phyloP scores from a whole-genome alignment of 164 flowering plant species.

The Annona squamosa region DNA sequence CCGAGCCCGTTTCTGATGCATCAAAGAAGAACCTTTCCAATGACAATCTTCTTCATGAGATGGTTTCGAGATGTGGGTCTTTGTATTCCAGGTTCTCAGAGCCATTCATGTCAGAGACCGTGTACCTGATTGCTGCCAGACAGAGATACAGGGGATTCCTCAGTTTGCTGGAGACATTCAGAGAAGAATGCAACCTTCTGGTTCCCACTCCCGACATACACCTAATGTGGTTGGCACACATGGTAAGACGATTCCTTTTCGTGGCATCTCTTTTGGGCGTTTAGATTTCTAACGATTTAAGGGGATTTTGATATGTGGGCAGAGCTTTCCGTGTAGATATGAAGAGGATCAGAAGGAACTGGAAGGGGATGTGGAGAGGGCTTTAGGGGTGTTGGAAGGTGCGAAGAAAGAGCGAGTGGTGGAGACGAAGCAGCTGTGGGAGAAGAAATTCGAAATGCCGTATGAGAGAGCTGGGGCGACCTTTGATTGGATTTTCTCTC shows the following conservation, averaged over 20 bases:
- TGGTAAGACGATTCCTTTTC: conserved; percentile 31
- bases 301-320: conserved; percentile 13
- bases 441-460: conserved; percentile 60
- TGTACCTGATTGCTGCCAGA: conserved; percentile 67
- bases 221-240: conserved; percentile 84
- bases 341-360: conserved; percentile 52
- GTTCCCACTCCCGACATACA: conserved; percentile 71
- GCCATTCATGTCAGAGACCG: conserved; percentile 59
- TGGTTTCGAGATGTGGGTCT: conserved; percentile 32
- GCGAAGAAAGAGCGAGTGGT: conserved; percentile 39
- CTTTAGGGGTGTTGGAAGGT: conserved; percentile 38
- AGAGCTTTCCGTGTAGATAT: conserved; percentile 85
- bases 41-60: conserved; percentile 28
- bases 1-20: conserved; percentile 13
- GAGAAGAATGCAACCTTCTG: conserved; percentile 33
- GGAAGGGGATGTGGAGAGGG: conserved; percentile 39
- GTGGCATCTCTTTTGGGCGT: not conserved
- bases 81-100: conserved; percentile 40
- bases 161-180: conserved; percentile 36
- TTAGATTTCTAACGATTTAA: not conserved
- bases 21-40: not conserved
- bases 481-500: conserved; percentile 15
- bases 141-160: conserved; percentile 66
- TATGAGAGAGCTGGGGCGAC: conserved; percentile 79
- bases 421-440: conserved; percentile 64